Base-by-base conservation (phyloP, 108 stramenopile species). In the Nitzschia palea region DNA sequence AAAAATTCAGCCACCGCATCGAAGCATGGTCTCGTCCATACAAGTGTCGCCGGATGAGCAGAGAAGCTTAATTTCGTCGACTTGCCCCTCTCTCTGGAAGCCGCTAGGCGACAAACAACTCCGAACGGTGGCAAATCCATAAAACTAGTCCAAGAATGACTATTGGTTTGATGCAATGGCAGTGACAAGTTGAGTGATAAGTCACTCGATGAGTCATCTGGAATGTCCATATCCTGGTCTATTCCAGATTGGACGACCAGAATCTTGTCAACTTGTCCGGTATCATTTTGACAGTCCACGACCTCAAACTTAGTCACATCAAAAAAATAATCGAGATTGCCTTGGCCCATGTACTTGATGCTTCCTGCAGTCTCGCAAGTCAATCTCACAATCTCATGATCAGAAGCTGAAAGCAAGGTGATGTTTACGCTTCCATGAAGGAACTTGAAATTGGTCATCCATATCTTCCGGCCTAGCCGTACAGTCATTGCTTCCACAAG, bases 1-100 rank as follows among this genome's bases (percentile, higher is more conserved):
- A 65, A 83, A 55, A 90, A 86, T 62, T 86, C 81, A 25, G 81
- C 67, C 3, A 89, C 71, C 26, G 74, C 66, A 55, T 85, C 84
- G 4, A 85, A 76, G 43, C 86, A 87, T 43, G 67, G 55, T 43
- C 75, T 77, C 47, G 82, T 92, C 86, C 86, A 92, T 6, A 92
- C 55, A 26, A 92, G 67, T 6, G 91, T 92, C 1, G 85, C 86
- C 30, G 87, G 86, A 45, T 85, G 84, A 44, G 88, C 77, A 12
- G 86, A 75, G 35, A 92, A 54, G 44, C 74, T 74, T 3, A 92
- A 43, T 54, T 79, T 75, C 42, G 65, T 74, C 17, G 75, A 56
- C 17, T 55, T 31, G n/a, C 58, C 70, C 17, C 56, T 68, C n/a
- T 77, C 74, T 30, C 68, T 73, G 0, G 73, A 51, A 9, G 84